phyloP scores from a whole-genome alignment of 257 asterid genomes.

The Penstemon davidsonii region DNA sequence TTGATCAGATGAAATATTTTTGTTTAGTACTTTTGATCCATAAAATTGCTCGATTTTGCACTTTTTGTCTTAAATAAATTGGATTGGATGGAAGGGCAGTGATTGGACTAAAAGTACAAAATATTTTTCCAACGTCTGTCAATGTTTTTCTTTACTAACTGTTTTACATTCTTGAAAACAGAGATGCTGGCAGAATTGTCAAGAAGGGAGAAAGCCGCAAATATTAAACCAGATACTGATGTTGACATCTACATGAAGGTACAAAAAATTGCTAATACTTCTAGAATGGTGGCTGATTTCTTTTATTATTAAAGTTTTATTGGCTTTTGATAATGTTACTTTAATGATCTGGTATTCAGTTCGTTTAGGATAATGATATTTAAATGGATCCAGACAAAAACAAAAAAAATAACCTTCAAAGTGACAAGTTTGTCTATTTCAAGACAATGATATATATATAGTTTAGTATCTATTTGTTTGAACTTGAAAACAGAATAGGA shows the following conservation, averaged over 20 bases:
- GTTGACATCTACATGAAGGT: conserved; percentile 48
- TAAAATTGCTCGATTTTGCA: too few species aligned
- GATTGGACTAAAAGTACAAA: too few species aligned
- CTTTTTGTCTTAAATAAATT: too few species aligned
- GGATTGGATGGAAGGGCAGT: too few species aligned
- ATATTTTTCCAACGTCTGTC: too few species aligned
- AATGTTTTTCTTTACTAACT: not conserved
- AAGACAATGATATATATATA: not conserved
- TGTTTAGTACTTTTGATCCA: too few species aligned
- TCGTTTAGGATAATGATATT: conserved; percentile 6
- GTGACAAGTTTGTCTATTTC: not conserved
- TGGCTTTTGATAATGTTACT: not conserved
- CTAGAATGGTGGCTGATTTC: not conserved
- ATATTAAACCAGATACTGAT: conserved; percentile 46
- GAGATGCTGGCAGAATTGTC: conserved; percentile 47
- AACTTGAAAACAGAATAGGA: too few species aligned
- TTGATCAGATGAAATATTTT: too few species aligned
- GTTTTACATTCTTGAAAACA: conserved; percentile 5
- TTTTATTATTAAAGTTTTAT: not conserved
- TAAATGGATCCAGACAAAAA: not conserved
- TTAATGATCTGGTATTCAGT: not conserved
- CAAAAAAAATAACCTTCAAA: not conserved
- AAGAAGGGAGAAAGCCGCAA: conserved; percentile 46
- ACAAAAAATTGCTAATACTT: not conserved
- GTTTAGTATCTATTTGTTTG: too few species aligned